Evolutionary conservation across 2,329 filamentous ascomycete species (phyloP).

Genomic region (Nemania sp.): DNA sequence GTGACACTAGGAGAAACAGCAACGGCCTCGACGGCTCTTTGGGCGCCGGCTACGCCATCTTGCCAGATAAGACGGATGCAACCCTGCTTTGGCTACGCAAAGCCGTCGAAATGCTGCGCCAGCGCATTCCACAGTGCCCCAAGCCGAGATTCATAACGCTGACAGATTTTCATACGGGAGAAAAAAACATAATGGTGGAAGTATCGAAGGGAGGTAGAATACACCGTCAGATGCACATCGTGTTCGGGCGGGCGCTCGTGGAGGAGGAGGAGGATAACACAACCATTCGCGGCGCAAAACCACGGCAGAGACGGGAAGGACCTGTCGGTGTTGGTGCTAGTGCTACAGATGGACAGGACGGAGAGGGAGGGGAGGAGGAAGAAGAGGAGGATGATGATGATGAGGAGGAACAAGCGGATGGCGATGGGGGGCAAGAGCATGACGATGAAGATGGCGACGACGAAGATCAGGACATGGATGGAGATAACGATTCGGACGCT

Average conservation of each 20-base stretch:
- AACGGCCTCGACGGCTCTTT: conserved; percentile 29
- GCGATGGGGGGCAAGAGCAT: conserved; percentile 10
- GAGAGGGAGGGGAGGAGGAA: neutral
- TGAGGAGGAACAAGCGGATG: conserved; percentile 5
- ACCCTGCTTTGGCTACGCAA: conserved; percentile 36
- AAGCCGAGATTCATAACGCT: conserved; percentile 34
- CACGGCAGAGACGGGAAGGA: conserved; percentile 19
- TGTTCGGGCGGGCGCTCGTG: conserved; percentile 34
- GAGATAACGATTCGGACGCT: conserved; percentile 25
- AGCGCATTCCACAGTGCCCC: conserved; percentile 31
- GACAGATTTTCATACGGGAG: conserved; percentile 37
- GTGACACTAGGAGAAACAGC: neutral
- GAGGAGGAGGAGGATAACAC: conserved; percentile 9
- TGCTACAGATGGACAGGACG: neutral
- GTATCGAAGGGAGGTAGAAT: conserved; percentile 28
- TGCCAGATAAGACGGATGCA: conserved; percentile 37
- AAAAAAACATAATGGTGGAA: conserved; percentile 35
- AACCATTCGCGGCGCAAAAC: conserved; percentile 18
- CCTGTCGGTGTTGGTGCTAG: neutral
- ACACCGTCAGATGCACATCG: conserved; percentile 30
- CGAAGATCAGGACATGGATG: conserved; percentile 26
- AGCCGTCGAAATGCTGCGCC: conserved; percentile 35
- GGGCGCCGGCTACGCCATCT: conserved; percentile 37
- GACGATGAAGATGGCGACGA: neutral
- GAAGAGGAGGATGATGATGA: conserved; percentile 1